phyloP scores from a whole-genome alignment of 495 filamentous ascomycete genomes.

The Aspergillus affinis region DNA sequence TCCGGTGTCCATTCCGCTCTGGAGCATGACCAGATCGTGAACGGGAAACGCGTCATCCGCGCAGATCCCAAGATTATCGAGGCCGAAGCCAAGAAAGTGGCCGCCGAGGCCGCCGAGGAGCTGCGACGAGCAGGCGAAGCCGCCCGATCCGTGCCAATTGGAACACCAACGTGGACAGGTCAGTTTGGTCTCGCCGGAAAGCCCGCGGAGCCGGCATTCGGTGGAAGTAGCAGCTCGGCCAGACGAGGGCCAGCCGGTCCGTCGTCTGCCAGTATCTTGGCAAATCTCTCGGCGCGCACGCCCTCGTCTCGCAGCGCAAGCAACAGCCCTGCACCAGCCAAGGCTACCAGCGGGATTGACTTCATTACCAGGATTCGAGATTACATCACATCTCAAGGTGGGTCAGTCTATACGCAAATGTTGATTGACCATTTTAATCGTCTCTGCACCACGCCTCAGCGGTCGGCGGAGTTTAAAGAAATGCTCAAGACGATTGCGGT shows the following conservation, averaged over 20 bases:
- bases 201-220: constrained; percentile 34
- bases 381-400: constrained; percentile 70
- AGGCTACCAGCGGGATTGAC: constrained; percentile 43
- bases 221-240: constrained; percentile 30
- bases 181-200: constrained; percentile 71
- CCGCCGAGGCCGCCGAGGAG: constrained; percentile 70
- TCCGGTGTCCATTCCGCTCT: constrained; percentile 81
- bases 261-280: constrained; percentile 58
- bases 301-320: constrained; percentile 33
- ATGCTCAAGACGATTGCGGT: constrained; percentile 58
- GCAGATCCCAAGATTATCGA: constrained; percentile 74
- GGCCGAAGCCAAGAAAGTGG: constrained; percentile 75
- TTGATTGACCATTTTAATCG: constrained; percentile 78
- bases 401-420: constrained; percentile 68
- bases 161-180: constrained; percentile 93
- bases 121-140: constrained; percentile 71
- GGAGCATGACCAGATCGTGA: constrained; percentile 86
- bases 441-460: constrained; percentile 54
- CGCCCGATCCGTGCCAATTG: constrained; percentile 69
- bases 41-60: constrained; percentile 58
- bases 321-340: constrained; percentile 24
- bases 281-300: constrained; percentile 50
- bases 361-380: constrained; percentile 73
- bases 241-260: constrained; percentile 42
- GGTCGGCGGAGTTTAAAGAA: constrained; percentile 62